Base-by-base conservation (phyloP, 2,329 filamentous ascomycete species). In the Seiridium cupressi region DNA sequence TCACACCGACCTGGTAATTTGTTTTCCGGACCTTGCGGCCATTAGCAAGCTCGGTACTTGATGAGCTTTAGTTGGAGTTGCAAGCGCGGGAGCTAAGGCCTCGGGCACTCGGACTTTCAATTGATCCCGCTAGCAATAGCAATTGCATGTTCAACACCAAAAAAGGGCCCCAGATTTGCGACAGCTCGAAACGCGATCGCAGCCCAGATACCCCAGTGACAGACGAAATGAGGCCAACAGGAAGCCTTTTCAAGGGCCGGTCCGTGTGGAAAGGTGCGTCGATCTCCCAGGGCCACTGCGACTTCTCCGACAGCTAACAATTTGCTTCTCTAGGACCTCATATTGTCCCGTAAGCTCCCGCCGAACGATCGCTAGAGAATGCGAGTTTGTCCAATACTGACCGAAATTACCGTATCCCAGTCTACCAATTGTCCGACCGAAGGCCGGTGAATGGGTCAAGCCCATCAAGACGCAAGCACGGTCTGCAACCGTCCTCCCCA, bases 391-490 rank as follows among this genome's bases (percentile, higher is more conserved):
- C 8, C 34, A 36, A n/a, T 11, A 36, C 32, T 42, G 18, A 31
- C 35, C 35, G 10, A 18, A 44, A 44, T 54, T 6, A 46, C 26
- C 36, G 13, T 55, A 10, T 55, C 5, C 5, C 54, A 87, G 84
- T 59, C 81, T 87, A 61, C 90, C 84, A n/a, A 90, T 93, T 67
- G 79, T 85, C 70, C 78, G 79, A 69, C 83, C 76, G 44, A 83
- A 81, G 69, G 74, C 82, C 5, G 89, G 88, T 69, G 81, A 91
- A 68, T 84, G 82, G 64, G 80, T 84, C 3, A 85, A 84, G 44
- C 89, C 92, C 10, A 93, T 97, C 74, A 88, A 86, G 71, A 97
- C 93, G 13, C 91, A 94, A 74, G 93, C 93, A 44, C 91, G 93
- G 65, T 85, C 89, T 60, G 93, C 93, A 38, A 96, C 93, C 5